Base-by-base conservation (phyloP, 2,329 filamentous ascomycete genomes). In the Leptosphaerulina australis region DNA sequence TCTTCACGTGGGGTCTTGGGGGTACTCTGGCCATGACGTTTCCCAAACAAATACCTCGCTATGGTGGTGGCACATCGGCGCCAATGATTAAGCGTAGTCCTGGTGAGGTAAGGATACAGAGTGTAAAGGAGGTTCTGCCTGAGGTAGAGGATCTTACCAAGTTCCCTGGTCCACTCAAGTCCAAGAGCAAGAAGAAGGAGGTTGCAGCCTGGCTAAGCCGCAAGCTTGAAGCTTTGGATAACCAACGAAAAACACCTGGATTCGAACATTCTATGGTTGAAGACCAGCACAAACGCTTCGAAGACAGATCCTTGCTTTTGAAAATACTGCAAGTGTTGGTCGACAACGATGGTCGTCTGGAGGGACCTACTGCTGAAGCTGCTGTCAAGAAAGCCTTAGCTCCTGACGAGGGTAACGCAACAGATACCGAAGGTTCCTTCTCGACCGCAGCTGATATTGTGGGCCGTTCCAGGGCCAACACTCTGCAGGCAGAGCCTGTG, bases 111-210 rank as follows among this genome's bases (percentile, higher is more conserved):
- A 90, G 86, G 62, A 77, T 93, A n/a, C 82, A 85, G 55, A 88
- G 83, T 60, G 81, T 90, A 55, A 94, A 88, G 68, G 85, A 91
- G 33, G 78, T 90, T 22, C 77, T 90, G 34, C 85, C 89, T 4
- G 76, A 91, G 7, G 78, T 84, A 18, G 90, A 94, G 25, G 82
- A 86, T 2, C 76, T 94, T 38, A 81, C 84, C 14, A 91, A 87
- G 60, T 97, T 97, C 65, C 94, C 94, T 0, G 94, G 94, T 0
- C 94, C 95, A 3, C 77, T 99, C 21, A 91, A 88, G 71, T 83
- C 86, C 30, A 97, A 97, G 69, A 85, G 87, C 1, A 97, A 96
- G 79, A 99, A 99, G 80, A 99, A 97, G 77, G 93, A 99, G 45
- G 83, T 91, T 0, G 63, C 92, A 33, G 74, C 84, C 2, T 99